These are phyloP conservation scores for Nectriaceae sp. DNA, from an alignment of 2,329 filamentous ascomycete genomes.

Conservation along the genomic window DNA sequence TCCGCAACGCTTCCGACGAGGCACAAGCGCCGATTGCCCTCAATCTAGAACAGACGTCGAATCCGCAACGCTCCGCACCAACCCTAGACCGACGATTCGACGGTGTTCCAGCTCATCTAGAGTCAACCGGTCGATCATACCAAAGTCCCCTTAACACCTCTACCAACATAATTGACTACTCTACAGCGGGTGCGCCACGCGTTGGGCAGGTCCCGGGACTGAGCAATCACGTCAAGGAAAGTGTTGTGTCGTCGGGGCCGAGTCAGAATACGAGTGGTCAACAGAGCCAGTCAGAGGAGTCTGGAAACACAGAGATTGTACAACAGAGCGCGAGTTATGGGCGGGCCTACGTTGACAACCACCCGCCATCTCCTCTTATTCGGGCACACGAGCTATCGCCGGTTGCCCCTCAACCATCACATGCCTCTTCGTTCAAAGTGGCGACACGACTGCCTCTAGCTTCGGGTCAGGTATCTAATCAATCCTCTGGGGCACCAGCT, in stretches of 20 bases:
- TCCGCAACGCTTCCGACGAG: conserved; percentile 48
- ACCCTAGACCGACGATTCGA: conserved; percentile 10
- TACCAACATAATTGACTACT: conserved; percentile 8
- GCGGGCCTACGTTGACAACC: conserved; percentile 27
- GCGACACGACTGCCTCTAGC: conserved; percentile 34
- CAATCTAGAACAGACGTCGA: conserved; percentile 15
- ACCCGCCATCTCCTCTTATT: conserved; percentile 62
- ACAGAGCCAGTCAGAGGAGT: conserved; percentile 45
- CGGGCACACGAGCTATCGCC: conserved; percentile 74
- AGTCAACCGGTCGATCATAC: conserved; percentile 11
- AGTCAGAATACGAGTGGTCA: conserved; percentile 38
- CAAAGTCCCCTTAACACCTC: conserved; percentile 10
- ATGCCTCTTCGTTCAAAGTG: conserved; percentile 61
- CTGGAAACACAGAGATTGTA: conserved; percentile 33
- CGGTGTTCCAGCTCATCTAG: conserved; percentile 6
- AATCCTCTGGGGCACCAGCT: conserved; percentile 40
- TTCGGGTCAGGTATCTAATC: conserved; percentile 18
- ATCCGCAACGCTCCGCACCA: conserved; percentile 11
- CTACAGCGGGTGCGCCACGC: conserved; percentile 15
- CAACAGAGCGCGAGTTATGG: conserved; percentile 14
- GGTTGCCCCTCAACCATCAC: conserved; percentile 73
- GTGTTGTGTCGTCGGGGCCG: conserved; percentile 11
- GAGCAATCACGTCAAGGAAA: conserved; percentile 27
- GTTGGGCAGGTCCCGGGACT: conserved; percentile 33
- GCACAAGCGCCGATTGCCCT: conserved; percentile 16